These are phyloP conservation scores for Barnettozyma siamensis DNA, from an alignment of 805 yeast species.

Conservation along the genomic window DNA sequence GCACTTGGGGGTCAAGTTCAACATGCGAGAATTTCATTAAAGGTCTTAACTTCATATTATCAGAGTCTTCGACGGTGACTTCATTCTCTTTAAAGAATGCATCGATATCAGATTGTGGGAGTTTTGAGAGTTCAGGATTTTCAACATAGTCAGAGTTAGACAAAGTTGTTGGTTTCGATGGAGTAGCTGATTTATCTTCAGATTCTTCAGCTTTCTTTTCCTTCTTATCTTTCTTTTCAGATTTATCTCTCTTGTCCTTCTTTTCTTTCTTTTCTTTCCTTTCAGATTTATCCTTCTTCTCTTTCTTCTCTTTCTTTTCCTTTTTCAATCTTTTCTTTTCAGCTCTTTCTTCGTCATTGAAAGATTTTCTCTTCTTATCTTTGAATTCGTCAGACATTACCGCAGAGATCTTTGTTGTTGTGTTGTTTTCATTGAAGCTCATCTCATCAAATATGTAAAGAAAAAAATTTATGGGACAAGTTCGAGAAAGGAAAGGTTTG, in stretches of 20 bases:
- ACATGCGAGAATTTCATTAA: slow-evolving; percentile 62
- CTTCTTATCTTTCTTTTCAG: slow-evolving; percentile 33
- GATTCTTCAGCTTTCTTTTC: slow-evolving; percentile 31
- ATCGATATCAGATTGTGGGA: slow-evolving; percentile 52
- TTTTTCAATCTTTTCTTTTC: slow-evolving; percentile 21
- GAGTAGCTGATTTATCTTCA: too few relatives aligned
- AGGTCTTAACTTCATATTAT: slow-evolving; percentile 52
- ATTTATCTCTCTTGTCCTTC: slow-evolving; percentile 21
- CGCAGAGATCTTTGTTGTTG: not conserved
- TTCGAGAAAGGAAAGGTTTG: slow-evolving; percentile 5
- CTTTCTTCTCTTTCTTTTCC: slow-evolving; percentile 34
- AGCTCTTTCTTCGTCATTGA: slow-evolving; percentile 16
- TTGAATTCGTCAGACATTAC: slow-evolving; percentile 23
- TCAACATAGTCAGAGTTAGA: slow-evolving; percentile 29
- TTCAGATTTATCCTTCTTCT: slow-evolving; percentile 28
- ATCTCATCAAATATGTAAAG: slow-evolving; percentile 1
- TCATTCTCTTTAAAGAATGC: slow-evolving; percentile 64
- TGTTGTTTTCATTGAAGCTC: not conserved
- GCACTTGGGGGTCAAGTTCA: slow-evolving; percentile 48
- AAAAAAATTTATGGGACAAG: slow-evolving; percentile 1
- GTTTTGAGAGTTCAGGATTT: slow-evolving; percentile 32
- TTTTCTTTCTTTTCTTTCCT: slow-evolving; percentile 20
- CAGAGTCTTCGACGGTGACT: slow-evolving; percentile 72
- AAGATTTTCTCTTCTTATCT: slow-evolving; percentile 23
- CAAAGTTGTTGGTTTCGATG: not conserved